Conservation (phyloP, 352 stramenopile genomes). For the Nothophytophthora sp. region DNA sequence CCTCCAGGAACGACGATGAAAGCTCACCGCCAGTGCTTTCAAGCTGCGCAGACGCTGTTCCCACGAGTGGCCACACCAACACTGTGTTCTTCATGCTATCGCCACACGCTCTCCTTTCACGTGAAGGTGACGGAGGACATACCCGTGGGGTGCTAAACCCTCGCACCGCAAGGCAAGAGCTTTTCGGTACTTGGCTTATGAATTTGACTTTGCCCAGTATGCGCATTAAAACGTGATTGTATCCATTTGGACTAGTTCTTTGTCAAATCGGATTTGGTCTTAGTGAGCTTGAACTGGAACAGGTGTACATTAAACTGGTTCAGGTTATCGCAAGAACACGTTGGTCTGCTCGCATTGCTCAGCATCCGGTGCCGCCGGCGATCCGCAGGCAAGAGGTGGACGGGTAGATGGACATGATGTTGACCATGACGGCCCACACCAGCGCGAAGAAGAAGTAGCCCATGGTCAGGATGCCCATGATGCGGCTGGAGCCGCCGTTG, state of each 20-base stretch:
- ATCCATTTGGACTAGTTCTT: too few relatives aligned
- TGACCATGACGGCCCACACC: slow-evolving; percentile 30
- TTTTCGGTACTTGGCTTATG: too few relatives aligned
- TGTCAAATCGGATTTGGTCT: too few relatives aligned
- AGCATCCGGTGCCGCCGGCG: slow-evolving; percentile 31
- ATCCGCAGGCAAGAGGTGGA: slow-evolving; percentile 30
- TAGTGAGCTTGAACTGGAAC: too few relatives aligned
- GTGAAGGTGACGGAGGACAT: slow-evolving; percentile 4
- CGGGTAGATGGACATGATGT: slow-evolving; percentile 36
- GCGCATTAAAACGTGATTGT: too few relatives aligned
- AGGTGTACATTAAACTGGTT: too few relatives aligned
- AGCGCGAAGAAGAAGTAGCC: slow-evolving; percentile 35
- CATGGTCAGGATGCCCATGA: slow-evolving; percentile 36
- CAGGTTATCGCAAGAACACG: too few relatives aligned
- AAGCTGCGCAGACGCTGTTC: neutral
- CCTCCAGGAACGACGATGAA: slow-evolving; percentile 3
- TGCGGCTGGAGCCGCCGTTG: slow-evolving; percentile 38
- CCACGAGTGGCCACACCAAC: neutral
- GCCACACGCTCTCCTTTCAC: slow-evolving; percentile 11
- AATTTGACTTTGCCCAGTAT: too few relatives aligned
- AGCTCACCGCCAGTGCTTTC: slow-evolving; percentile 1
- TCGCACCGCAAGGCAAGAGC: too few relatives aligned
- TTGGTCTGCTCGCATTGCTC: too few relatives aligned
- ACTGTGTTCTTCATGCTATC: neutral
- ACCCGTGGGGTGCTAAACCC: slow-evolving; percentile 1